A percentile compares a stretch with the other conserved stretches of the same genome.
phyloP scores from a whole-genome alignment of 2,329 filamentous ascomycete genomes.

The Fusarium pilosicola region DNA sequence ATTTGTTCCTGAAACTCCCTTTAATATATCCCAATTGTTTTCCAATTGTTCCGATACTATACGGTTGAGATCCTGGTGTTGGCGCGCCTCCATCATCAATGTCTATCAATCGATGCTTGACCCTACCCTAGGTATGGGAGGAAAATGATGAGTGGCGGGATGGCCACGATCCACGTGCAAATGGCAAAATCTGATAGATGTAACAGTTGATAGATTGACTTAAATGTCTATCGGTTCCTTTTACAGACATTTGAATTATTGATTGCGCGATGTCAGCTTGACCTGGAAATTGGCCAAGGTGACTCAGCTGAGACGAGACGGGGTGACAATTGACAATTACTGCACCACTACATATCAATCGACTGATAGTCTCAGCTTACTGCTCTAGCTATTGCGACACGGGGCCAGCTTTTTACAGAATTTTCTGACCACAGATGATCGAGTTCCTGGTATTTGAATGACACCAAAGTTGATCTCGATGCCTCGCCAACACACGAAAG shows the following conservation, averaged over 20 bases:
- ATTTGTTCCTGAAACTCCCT: fast-evolving
- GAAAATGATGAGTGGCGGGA: neutral
- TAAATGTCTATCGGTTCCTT: too few species aligned
- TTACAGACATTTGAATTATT: neutral
- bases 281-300: neutral
- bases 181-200: neutral
- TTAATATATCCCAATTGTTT: too few species aligned
- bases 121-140: neutral
- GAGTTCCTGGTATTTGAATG: neutral
- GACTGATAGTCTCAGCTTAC: neutral
- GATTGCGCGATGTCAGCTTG: neutral
- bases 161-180: neutral
- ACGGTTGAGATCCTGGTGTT: neutral
- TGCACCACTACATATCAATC: neutral
- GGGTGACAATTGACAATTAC: neutral
- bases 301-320: neutral
- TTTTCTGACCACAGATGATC: neutral
- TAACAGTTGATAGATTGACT: neutral
- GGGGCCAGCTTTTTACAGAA: fast-evolving
- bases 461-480: neutral
- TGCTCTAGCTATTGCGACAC: fast-evolving
- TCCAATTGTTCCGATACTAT: neutral
- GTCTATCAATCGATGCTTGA: neutral
- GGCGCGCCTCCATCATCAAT: neutral
- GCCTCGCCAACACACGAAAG: neutral